Percentiles rank a stretch among this genome's conserved stretches.
These are phyloP conservation scores for Darksidea phi DNA, from an alignment of 495 filamentous ascomycete genomes.

Conservation along the genomic window DNA sequence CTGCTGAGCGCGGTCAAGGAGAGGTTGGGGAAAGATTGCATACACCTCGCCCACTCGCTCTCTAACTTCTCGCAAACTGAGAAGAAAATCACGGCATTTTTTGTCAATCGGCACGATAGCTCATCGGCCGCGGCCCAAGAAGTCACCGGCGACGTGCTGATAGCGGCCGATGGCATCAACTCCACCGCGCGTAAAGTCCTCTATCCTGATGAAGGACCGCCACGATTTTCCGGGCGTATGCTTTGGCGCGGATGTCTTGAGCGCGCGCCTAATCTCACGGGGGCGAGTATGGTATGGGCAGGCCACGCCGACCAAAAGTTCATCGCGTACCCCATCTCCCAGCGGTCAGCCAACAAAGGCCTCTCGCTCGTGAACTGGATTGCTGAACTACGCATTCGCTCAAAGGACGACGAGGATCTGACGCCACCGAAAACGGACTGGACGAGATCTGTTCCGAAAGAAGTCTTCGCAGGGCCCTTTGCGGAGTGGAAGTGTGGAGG, in stretches of 20 bases:
- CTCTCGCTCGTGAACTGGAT: conserved; percentile 41
- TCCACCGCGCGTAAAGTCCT: conserved; percentile 1
- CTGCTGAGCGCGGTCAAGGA: conserved; percentile 15
- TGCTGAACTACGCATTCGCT: conserved; percentile 36
- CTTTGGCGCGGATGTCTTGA: conserved; percentile 20
- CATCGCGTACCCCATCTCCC: conserved; percentile 41
- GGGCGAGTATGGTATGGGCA: conserved; percentile 40
- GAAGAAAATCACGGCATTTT: neutral
- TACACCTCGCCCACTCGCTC: conserved; percentile 6
- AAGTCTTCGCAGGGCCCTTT: conserved; percentile 3
- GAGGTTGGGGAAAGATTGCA: conserved; percentile 3
- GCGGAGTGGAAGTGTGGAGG: conserved; percentile 4
- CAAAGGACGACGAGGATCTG: conserved; percentile 38
- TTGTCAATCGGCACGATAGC: neutral
- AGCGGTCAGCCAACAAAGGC: conserved; percentile 33
- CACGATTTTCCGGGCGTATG: conserved; percentile 16
- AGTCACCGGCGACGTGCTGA: conserved; percentile 1
- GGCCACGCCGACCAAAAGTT: conserved; percentile 43
- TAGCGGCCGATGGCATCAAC: conserved; percentile 21
- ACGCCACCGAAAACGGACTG: conserved; percentile 39
- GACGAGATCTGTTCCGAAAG: conserved; percentile 1
- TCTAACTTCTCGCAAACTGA: conserved; percentile 11
- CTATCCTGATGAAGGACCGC: conserved; percentile 24
- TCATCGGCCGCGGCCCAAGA: neutral
- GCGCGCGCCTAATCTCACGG: conserved; percentile 24